Evolutionary conservation across 2,329 filamentous ascomycete genomes (phyloP).

Genomic region (Penicillium sp.): DNA sequence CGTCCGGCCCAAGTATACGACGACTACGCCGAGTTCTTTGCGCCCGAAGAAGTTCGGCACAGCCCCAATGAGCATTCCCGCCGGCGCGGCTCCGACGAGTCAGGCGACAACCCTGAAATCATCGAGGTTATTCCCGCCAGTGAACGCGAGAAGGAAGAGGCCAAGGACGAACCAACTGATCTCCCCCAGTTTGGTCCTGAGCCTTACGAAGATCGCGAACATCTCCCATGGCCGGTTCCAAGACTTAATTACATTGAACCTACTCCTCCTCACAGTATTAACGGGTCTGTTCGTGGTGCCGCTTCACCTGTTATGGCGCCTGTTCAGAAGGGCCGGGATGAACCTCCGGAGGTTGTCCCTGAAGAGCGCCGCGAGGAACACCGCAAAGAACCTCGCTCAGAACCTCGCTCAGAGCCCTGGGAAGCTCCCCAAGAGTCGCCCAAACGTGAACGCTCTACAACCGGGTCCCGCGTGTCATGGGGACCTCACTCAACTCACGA

Average conservation of each 20-base stretch:
- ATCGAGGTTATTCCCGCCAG: conserved; percentile 32
- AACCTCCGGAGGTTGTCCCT: background rate
- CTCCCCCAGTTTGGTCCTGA: conserved; percentile 18
- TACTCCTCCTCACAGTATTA: conserved; percentile 54
- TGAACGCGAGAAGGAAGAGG: conserved; percentile 18
- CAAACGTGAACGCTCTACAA: conserved; percentile 44
- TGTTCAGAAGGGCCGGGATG: conserved; percentile 18
- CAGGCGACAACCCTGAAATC: conserved; percentile 27
- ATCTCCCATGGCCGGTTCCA: conserved; percentile 49
- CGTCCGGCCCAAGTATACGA: conserved; percentile 40
- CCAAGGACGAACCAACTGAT: conserved; percentile 14
- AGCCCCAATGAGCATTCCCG: conserved; percentile 37
- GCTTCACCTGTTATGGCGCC: conserved; percentile 34
- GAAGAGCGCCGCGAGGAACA: background rate
- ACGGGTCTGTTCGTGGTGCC: conserved; percentile 35
- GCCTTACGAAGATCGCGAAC: conserved; percentile 17
- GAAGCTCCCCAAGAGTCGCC: conserved; percentile 33
- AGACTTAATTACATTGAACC: conserved; percentile 57
- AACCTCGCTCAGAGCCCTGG: background rate
- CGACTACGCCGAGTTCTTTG: conserved; percentile 44
- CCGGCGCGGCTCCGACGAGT: conserved; percentile 15
- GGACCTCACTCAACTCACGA: conserved; percentile 64
- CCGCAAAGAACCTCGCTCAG: background rate
- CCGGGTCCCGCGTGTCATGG: conserved; percentile 61
- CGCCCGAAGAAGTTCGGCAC: conserved; percentile 40